Evolutionary conservation across 192 early-diverging fungal species (phyloP).

Genomic region (Podila minutissima): DNA sequence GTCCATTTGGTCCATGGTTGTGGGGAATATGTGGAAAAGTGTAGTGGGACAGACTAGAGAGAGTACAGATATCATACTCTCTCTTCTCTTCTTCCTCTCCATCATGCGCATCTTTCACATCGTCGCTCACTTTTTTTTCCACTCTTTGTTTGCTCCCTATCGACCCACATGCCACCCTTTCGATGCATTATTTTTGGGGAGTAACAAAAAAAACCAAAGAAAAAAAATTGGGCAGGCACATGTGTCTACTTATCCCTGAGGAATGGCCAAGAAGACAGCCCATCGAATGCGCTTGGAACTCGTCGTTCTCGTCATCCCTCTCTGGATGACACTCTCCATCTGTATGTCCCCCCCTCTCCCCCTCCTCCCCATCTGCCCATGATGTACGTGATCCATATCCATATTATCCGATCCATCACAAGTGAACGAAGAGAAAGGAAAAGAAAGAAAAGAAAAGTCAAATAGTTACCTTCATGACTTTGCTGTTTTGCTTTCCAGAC

Average conservation of each 20-base stretch:
- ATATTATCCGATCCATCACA: too few species aligned
- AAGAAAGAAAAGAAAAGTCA: neutral
- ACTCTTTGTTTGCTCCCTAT: neutral
- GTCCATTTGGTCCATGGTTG: too few species aligned
- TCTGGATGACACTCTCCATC: too few species aligned
- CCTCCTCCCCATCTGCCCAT: too few species aligned
- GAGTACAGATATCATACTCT: too few species aligned
- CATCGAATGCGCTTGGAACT: neutral
- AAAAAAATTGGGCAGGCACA: neutral
- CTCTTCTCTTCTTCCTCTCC: too few species aligned
- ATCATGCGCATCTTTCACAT: neutral
- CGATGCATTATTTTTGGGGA: constrained; percentile 3
- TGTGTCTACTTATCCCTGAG: neutral
- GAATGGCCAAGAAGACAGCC: neutral
- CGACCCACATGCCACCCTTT: constrained; percentile 1
- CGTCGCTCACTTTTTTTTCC: too few species aligned
- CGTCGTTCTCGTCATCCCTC: neutral
- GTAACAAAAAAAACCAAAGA: neutral
- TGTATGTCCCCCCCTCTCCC: too few species aligned
- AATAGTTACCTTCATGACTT: constrained; percentile 46
- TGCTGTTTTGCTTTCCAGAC: constrained; percentile 64
- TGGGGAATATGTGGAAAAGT: too few species aligned
- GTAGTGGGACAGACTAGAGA: too few species aligned
- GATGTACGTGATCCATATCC: too few species aligned
- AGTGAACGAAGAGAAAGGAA: neutral